Base-by-base conservation (phyloP, 805 yeast genomes). In the Starmera amethionina region DNA sequence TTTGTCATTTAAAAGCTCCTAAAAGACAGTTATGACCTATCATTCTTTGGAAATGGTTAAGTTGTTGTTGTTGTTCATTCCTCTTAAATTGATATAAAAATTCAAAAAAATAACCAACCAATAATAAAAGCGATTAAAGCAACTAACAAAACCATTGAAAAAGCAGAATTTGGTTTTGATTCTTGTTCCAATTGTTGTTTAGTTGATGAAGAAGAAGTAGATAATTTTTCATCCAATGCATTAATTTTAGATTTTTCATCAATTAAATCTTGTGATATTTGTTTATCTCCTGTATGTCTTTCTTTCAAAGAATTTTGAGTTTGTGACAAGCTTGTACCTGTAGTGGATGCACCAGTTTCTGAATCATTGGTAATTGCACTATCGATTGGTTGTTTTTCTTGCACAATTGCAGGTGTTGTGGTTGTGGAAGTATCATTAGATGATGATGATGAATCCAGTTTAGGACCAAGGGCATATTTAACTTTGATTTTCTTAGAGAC, bases 61-160 rank as follows among this genome's bases (percentile, higher is more conserved):
- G 19, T 36, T 22, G 9, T 8, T 22, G 25, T 22, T 22, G 6
- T 22, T 22, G 27, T 22, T 22, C 9, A 22, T 22, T 35, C 30
- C 31, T 38, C 25, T 30, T 22, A 29, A 30, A 28, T 22, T 31
- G 18, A 30, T 31, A 7, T n/a, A 10, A 30, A 32, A 32, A 34
- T 34, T 42, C 66, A 79, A 52, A 77, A 77, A 50, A 81, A 73
- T 59, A 79, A 68, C 86, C 88, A 82, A 40, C 88, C 90, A 46
- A 82, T 62, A 36, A 75, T 55, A 52, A 77, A 62, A 30, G 77
- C 72, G 42, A 77, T 54, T 34, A 73, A 64, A 51, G 78, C 85
- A 58, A 69, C 71, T 62, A 65, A 56, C 58, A 68, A 58, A 61
- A 75, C 49, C 47, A 70, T 58, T 47, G 82, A 79, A 40, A 72